Conservation (phyloP, 495 filamentous ascomycete species). For the Pyronema omphalodes region DNA sequence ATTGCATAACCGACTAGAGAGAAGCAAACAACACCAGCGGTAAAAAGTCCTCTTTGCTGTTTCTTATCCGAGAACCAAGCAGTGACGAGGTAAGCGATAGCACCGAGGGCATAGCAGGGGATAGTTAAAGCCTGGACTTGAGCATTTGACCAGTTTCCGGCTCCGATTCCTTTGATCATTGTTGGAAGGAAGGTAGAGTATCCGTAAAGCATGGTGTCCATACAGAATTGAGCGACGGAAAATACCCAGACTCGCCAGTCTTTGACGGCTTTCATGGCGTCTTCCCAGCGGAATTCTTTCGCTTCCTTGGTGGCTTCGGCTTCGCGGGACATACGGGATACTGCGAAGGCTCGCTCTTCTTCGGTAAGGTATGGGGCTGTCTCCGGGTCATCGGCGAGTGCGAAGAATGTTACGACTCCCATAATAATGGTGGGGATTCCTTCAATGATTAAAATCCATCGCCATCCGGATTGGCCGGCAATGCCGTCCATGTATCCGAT, state of each 20-base stretch:
- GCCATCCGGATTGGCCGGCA: slow-evolving; percentile 40
- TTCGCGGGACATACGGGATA: slow-evolving; percentile 30
- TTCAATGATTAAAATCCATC: slow-evolving; percentile 55
- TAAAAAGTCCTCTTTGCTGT: slow-evolving; percentile 43
- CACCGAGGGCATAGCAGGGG: slow-evolving; percentile 54
- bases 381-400: slow-evolving; percentile 46
- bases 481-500: slow-evolving; percentile 56
- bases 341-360: slow-evolving; percentile 38
- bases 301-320: slow-evolving; percentile 42
- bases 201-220: slow-evolving; percentile 58
- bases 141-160: slow-evolving; percentile 34
- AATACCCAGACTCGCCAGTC: slow-evolving; percentile 52
- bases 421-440: slow-evolving; percentile 49
- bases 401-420: slow-evolving; percentile 41
- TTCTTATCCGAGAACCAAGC: slow-evolving; percentile 43
- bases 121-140: slow-evolving; percentile 60
- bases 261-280: slow-evolving; percentile 32
- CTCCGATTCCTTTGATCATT: slow-evolving; percentile 50
- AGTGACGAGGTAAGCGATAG: slow-evolving; percentile 41
- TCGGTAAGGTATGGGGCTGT: slow-evolving; percentile 42
- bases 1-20: slow-evolving; percentile 52
- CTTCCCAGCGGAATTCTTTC: slow-evolving; percentile 36
- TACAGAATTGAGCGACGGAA: slow-evolving; percentile 42
- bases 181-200: slow-evolving; percentile 63
- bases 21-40: slow-evolving; percentile 36